Evolutionary conservation across 768 basidiomycete species (phyloP), one percentile per base, ranked within the genome.

Genomic region (Cystoderma amianthinum): DNA sequence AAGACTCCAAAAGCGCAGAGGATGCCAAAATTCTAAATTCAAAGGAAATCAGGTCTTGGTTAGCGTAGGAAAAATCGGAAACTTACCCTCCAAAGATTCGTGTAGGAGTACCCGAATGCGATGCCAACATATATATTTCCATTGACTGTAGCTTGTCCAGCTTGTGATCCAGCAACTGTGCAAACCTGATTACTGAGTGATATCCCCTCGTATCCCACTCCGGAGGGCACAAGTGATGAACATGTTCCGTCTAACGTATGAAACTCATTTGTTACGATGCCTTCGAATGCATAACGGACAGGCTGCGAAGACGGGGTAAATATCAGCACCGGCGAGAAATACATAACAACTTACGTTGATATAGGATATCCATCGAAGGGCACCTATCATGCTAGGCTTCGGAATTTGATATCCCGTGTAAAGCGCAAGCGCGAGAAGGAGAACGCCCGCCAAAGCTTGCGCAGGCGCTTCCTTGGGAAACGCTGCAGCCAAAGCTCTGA

Each of bases 231-330:
- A 11, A 85, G 62, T 30, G 64, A 57, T 18, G 81, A 63, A 52
- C 82, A 83, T 11, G 61, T 52, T 34, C 82, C 86, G 16, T 83
- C 58, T 5, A 85, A 60, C 0, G 75, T 80, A 48, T 74, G 78
- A 62, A 93, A 92, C 58, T 95, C 89, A 60, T 92, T 94, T 16
- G 76, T 68, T 55, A 94, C 68, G 32, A 92, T 57, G 0, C 73
- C 68, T 45, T 90, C 85, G 55, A 93, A 92, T 0, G 76, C 82
- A 53, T 80, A 91, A 2, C 65, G 72, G 25, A 88, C 45, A 41
- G 90, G 71, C 80, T 81, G 45, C 51, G 32, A 24, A 10, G 12
- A 39, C 10, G 12, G 19, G 21, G 13, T 3, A 20, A 30, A 30
- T 9, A 6, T 5, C 10, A n/a, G n/a, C n/a, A n/a, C n/a, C n/a